Base-by-base conservation (phyloP, 306 rosid species). In the Betula pendula region DNA sequence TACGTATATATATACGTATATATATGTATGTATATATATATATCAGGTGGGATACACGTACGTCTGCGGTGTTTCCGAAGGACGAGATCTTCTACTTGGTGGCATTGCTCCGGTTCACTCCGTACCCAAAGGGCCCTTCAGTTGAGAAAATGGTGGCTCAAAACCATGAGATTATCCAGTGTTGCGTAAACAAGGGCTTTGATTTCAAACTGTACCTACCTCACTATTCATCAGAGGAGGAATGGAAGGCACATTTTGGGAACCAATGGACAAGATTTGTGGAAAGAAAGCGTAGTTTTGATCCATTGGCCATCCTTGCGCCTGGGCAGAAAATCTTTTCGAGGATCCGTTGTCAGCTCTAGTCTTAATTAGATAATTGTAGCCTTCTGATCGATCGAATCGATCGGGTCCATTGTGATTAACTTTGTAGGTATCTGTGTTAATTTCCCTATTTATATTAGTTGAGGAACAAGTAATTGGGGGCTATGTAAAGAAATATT, bases 131-230 rank as follows among this genome's bases (percentile, higher is more conserved):
- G 74, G 88, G 84, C 1, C 86, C 96, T 6, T 81, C 79, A 0
- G 82, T 83, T 0, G 89, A 89, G 3, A 65, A 43, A 2, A 27
- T 89, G 69, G 96, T 95, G 24, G 85, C 84, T 7, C 93, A 95
- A 53, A 95, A 95, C 85, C 78, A 87, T 0, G 90, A 87, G 13
- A 92, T 95, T 38, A 81, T 89, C 65, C 89, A 83, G 22, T 42
- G 68, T 11, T 92, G 98, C 84, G 73, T 31, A 45, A 60, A 15
- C 33, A 80, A 79, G 13, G 87, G 82, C 44, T 84, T 87, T 20
- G 90, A 94, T 85, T 94, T 92, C 86, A 94, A 92, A 86, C 70
- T 85, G 2, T 94, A 94, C 75, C 87, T 94, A 14, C 98, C 98
- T 68, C 98, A 94, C 77, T 90, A 94, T 78, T 75, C 75, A 52